Percentiles rank a stretch among this genome's conserved stretches.
Conservation (phyloP, 306 rosid genomes). For the Parietaria judaica region DNA sequence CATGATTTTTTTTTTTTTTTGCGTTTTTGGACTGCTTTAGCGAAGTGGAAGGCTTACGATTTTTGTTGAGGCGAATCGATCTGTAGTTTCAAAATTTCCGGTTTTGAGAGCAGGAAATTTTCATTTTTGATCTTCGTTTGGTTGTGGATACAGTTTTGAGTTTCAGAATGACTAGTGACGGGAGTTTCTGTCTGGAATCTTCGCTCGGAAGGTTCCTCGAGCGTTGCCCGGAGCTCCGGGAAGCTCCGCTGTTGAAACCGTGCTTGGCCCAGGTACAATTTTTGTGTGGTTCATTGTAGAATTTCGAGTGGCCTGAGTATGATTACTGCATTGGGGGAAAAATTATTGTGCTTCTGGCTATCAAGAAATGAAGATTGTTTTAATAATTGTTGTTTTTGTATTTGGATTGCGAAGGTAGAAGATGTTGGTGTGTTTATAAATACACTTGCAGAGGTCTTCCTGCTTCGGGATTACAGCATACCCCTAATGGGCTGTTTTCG, state of each 20-base stretch:
- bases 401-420: conserved; percentile 42
- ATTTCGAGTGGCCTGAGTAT: neutral
- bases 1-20: no score
- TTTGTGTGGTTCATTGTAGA: neutral
- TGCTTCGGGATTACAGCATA: conserved; percentile 58
- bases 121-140: neutral
- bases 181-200: conserved; percentile 48
- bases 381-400: neutral
- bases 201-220: conserved; percentile 55
- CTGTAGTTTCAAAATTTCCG: no score
- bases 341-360: no score
- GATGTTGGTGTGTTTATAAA: conserved; percentile 63
- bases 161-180: conserved; percentile 55
- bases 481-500: conserved; percentile 71
- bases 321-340: no score
- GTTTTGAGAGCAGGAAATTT: no score
- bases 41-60: no score
- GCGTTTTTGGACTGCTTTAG: no score
- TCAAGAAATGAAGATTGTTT: neutral
- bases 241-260: conserved; percentile 26
- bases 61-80: no score
- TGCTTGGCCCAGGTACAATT: conserved; percentile 32
- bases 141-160: conserved; percentile 3
- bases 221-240: conserved; percentile 64
- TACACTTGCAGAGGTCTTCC: conserved; percentile 46